Evolutionary conservation across 192 early-diverging fungal genomes (phyloP).

Genomic region (Haplosporangium gracile): DNA sequence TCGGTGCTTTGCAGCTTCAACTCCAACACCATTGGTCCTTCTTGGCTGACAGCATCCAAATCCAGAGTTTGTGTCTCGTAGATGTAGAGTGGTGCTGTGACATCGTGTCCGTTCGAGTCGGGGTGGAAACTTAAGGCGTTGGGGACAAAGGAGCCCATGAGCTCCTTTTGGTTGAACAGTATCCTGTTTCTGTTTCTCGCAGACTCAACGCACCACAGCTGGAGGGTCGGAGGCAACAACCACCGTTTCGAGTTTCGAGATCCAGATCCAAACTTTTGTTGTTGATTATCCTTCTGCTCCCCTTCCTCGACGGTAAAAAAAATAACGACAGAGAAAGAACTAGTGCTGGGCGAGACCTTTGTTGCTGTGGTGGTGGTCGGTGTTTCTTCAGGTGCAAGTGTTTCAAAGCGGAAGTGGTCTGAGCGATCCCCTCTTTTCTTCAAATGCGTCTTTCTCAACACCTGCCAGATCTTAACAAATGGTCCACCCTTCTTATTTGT

Average conservation of each 20-base stretch:
- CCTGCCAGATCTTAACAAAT: conserved; percentile 34
- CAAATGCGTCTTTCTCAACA: conserved; percentile 30
- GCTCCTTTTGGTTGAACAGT: conserved; percentile 23
- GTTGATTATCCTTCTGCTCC: neutral
- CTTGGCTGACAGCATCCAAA: conserved; percentile 16
- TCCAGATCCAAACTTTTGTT: neutral
- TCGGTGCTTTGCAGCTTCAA: conserved; percentile 33
- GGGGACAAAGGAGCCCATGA: conserved; percentile 30
- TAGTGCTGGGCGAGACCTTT: conserved; percentile 12
- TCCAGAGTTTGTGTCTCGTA: conserved; percentile 28
- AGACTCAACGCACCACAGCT: conserved; percentile 24
- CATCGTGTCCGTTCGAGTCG: neutral
- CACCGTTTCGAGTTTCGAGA: neutral
- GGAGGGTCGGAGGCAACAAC: neutral
- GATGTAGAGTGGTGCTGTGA: conserved; percentile 34
- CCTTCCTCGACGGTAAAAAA: conserved; percentile 39
- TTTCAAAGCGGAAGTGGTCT: conserved; percentile 19
- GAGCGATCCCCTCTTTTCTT: neutral
- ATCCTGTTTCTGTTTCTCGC: conserved; percentile 5
- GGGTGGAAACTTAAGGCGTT: conserved; percentile 8
- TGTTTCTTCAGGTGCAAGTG: conserved; percentile 15
- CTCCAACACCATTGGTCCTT: conserved; percentile 23
- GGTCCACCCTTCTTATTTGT: neutral
- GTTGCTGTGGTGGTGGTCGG: conserved; percentile 6
- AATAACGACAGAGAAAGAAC: conserved; percentile 35